phyloP scores from a whole-genome alignment of 192 early-diverging fungal genomes.

The Coemansia sp. region DNA sequence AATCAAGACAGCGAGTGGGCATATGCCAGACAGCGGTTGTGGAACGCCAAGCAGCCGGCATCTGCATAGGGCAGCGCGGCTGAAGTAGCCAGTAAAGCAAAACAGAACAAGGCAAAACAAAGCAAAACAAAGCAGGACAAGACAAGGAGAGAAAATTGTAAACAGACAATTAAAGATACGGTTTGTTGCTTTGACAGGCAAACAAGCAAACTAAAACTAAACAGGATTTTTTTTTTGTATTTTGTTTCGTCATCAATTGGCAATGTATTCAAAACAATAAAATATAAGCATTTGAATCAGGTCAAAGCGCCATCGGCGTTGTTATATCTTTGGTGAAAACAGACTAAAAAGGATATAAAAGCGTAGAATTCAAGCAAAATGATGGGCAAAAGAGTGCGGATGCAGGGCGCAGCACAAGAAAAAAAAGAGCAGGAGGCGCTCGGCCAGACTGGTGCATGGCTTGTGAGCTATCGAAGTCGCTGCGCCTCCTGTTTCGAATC shows the following conservation, averaged over 20 bases:
- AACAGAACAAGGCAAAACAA: too few species aligned
- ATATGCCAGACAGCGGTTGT: constrained; percentile 13
- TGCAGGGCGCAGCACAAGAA: background rate
- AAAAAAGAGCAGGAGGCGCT: too few species aligned
- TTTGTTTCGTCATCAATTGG: background rate
- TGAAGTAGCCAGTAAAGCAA: too few species aligned
- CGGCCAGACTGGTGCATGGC: background rate
- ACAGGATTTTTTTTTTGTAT: background rate
- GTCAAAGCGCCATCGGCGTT: background rate
- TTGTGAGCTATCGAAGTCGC: background rate
- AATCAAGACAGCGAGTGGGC: constrained; percentile 6
- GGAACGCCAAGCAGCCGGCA: constrained; percentile 16
- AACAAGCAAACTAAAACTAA: background rate
- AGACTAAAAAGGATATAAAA: too few species aligned
- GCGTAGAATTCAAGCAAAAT: too few species aligned
- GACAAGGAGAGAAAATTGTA: background rate
- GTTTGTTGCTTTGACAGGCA: background rate
- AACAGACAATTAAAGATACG: background rate
- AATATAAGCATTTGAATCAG: background rate
- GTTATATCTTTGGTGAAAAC: too few species aligned
- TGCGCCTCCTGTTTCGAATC: background rate
- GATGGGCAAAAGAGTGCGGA: too few species aligned
- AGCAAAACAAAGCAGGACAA: background rate
- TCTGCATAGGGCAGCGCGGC: constrained; percentile 5
- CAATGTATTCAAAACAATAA: background rate